Conservation (phyloP, 495 filamentous ascomycete genomes). For the Chaetomidium leptoderma region DNA sequence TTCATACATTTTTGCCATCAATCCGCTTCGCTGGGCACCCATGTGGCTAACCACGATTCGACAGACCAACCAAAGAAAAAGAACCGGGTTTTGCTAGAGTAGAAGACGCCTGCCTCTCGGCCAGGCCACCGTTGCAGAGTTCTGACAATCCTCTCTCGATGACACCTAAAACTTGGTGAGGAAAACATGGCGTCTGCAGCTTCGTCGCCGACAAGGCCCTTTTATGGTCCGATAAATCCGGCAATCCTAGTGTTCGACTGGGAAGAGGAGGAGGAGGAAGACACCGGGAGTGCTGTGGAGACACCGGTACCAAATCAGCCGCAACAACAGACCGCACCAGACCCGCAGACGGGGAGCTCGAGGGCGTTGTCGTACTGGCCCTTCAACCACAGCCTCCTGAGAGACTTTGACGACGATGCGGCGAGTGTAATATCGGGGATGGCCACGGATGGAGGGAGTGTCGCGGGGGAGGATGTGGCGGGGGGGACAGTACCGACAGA, state of each 20-base stretch:
- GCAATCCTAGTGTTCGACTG: constrained; percentile 14
- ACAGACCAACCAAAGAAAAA: neutral
- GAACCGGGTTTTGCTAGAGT: neutral
- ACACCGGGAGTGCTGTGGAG: neutral
- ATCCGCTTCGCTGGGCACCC: neutral
- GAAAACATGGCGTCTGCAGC: constrained; percentile 3
- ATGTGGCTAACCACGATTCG: constrained; percentile 8
- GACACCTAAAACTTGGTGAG: no score
- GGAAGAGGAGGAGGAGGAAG: neutral
- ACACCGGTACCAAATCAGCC: neutral
- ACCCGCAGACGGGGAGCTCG: neutral
- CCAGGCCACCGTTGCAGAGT: neutral
- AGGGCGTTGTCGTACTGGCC: neutral
- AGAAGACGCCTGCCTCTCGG: neutral
- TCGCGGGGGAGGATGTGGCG: neutral
- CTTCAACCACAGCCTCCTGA: neutral
- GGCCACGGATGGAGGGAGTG: neutral
- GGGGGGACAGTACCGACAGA: neutral
- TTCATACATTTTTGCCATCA: no score
- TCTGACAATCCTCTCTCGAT: neutral
- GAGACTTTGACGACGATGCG: neutral
- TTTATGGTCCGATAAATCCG: constrained; percentile 17
- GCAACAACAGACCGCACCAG: neutral
- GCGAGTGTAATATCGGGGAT: neutral
- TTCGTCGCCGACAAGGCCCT: neutral